These are phyloP conservation scores for Ogataea philodendri DNA, from an alignment of 805 yeast species.

Conservation along the genomic window DNA sequence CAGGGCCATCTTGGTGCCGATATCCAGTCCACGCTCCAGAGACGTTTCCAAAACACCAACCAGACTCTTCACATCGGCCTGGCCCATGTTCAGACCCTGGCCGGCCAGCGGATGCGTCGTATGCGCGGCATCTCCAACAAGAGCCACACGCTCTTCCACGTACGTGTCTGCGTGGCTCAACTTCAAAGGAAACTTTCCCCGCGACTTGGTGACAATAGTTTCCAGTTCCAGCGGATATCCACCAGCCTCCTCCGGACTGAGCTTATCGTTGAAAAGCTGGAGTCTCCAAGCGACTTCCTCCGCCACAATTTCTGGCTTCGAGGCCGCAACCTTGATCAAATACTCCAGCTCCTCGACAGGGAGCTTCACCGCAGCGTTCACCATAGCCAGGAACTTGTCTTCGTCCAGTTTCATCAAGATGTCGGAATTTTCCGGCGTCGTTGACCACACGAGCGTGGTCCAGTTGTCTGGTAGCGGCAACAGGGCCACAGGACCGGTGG, in stretches of 20 bases:
- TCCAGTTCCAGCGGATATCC: constrained; percentile 65
- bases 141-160: constrained; percentile 77
- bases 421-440: constrained; percentile 70
- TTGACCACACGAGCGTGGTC: constrained; percentile 94
- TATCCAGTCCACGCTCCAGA: constrained; percentile 75
- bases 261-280: constrained; percentile 34
- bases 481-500: constrained; percentile 90
- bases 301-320: constrained; percentile 44
- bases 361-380: constrained; percentile 85
- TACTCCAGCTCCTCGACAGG: constrained; percentile 74
- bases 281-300: constrained; percentile 77
- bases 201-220: constrained; percentile 55
- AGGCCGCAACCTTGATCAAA: constrained; percentile 48
- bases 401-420: constrained; percentile 58
- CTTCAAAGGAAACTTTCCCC: constrained; percentile 87
- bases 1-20: constrained; percentile 75
- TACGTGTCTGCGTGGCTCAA: constrained; percentile 90
- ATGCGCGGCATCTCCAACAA: constrained; percentile 98
- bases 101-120: constrained; percentile 97
- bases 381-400: constrained; percentile 61
- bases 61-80: constrained; percentile 78
- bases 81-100: constrained; percentile 98
- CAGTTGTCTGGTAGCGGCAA: constrained; percentile 82
- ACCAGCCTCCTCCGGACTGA: constrained; percentile 48
- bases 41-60: constrained; percentile 70